These are phyloP conservation scores for Trichophyton schoenleinii DNA, from an alignment of 2,329 filamentous ascomycete genomes.

Conservation along the genomic window DNA sequence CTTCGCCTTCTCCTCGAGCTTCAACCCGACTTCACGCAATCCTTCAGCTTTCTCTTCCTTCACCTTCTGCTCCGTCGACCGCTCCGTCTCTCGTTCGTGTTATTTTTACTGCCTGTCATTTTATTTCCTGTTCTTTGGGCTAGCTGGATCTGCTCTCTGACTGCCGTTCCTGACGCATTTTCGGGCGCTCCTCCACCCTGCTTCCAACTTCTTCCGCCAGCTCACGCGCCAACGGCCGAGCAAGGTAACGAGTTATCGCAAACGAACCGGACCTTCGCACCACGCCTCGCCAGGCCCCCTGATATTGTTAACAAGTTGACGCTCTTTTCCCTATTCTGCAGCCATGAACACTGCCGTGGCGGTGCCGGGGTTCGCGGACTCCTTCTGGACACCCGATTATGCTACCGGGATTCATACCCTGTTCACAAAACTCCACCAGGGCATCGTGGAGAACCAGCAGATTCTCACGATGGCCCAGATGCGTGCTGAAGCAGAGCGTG, in stretches of 20 bases:
- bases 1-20: background rate
- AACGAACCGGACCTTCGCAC: background rate
- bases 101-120: background rate
- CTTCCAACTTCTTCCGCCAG: background rate
- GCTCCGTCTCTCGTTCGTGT: background rate
- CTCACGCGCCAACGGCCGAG: background rate
- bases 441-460: constrained; percentile 88
- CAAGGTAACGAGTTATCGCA: background rate
- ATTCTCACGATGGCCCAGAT: constrained; percentile 80
- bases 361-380: constrained; percentile 86
- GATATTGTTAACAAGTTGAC: background rate
- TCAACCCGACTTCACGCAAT: background rate
- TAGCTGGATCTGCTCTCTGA: constrained; percentile 3
- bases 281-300: background rate
- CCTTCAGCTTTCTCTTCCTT: constrained; percentile 1
- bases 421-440: constrained; percentile 93
- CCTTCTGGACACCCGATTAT: constrained; percentile 97
- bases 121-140: background rate
- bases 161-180: background rate
- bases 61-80: background rate
- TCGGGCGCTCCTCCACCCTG: background rate
- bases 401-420: constrained; percentile 88
- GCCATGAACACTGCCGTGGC: constrained; percentile 21
- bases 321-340: background rate
- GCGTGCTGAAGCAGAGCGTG: constrained; percentile 89